Base-by-base conservation (phyloP, 192 early-diverging fungal genomes). In the Coemansia sp. region DNA sequence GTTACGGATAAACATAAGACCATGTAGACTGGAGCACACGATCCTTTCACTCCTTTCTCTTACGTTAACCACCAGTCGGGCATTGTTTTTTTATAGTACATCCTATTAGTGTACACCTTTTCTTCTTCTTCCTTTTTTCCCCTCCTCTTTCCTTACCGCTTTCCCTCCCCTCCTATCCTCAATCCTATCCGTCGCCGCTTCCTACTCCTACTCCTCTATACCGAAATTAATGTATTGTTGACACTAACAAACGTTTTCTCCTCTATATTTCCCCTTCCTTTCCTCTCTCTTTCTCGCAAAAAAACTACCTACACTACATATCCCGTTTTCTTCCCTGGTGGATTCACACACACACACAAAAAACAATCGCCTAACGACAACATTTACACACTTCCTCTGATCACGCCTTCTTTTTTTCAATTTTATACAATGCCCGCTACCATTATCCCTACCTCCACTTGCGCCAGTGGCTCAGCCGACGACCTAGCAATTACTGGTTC, bases 221-320 rank as follows among this genome's bases (percentile, higher is more conserved):
- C 47, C 52, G 46, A n/a, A 43, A 33, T 72, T 33, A 47, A 72
- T 72, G 70, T 59, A 65, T 43, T 72, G 51, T 51, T 65, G 65
- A 38, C 47, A 12, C 46, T 49, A 63, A 60, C 46, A 22, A n/a
- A 31, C 22, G n/a, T 6, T 51, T 43, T n/a, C 41, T 24, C 18
- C 24, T 22, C 43, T 60, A 15, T 43, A 11, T 11, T 62, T 38
- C 13, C 13, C 46, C 49, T 65, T 0, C 62, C 13, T 47, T 44
- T 55, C 36, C 20, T 20, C 46, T 54, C 24, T 42, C 22, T 11
- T 36, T 54, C 29, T 13, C 36, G 36, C 36, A 38, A 38, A 38
- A 38, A 38, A 38, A 38, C 6, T 38, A 38, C 36, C 36, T 38
- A 38, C 36, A 38, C 13, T 43, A 43, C 42, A 43, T 10, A 12